Conservation (phyloP, 305 asterid genomes). For the Withania somnifera region DNA sequence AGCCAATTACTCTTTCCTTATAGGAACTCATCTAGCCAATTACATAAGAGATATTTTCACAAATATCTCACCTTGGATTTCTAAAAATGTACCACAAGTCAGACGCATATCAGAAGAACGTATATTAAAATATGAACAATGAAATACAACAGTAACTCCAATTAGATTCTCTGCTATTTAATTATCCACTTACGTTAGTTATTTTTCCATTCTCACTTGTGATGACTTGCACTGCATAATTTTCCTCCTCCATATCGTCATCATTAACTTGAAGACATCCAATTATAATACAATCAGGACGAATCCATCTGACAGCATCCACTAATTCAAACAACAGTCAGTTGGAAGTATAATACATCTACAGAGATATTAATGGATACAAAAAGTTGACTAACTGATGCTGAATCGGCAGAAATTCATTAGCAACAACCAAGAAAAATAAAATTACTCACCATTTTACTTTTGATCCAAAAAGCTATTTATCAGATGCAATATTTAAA, state of each 20-base stretch:
- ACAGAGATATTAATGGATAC: neutral
- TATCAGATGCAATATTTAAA: neutral
- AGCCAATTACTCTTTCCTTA: neutral
- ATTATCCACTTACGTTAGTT: constrained; percentile 40
- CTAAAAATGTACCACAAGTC: neutral
- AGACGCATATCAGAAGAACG: neutral
- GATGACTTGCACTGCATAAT: constrained; percentile 66
- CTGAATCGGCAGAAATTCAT: neutral
- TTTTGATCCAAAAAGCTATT: no score
- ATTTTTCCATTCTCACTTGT: constrained; percentile 45
- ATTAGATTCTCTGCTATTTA: neutral
- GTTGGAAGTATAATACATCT: constrained; percentile 7
- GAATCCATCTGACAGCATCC: constrained; percentile 84
- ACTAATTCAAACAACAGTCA: constrained; percentile 42
- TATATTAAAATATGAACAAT: neutral
- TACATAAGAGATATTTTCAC: neutral
- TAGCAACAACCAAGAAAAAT: neutral
- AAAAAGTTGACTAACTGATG: neutral
- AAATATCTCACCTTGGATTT: neutral
- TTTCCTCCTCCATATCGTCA: constrained; percentile 50
- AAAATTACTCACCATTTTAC: neutral
- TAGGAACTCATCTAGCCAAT: neutral
- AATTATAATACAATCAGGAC: constrained; percentile 66
- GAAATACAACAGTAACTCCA: neutral
- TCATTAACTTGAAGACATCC: constrained; percentile 63